These are phyloP conservation scores for Parastagonospora nodorum DNA, from an alignment of 2,329 filamentous ascomycete genomes.

Conservation along the genomic window DNA sequence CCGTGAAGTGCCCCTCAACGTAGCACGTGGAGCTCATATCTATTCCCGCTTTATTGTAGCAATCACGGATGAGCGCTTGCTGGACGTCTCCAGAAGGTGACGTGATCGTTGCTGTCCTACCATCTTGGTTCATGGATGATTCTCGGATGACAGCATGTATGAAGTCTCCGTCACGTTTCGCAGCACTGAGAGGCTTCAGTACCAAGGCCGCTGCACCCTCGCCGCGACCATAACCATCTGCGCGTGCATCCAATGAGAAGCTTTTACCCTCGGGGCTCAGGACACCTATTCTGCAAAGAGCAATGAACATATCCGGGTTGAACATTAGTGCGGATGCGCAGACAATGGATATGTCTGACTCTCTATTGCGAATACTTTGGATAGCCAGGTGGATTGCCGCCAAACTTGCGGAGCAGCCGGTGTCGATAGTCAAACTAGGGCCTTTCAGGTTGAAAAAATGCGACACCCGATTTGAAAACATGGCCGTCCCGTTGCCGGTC, in stretches of 20 bases:
- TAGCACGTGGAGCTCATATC: slow-evolving; percentile 35
- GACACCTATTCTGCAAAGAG: background rate
- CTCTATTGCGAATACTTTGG: slow-evolving; percentile 6
- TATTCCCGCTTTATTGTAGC: slow-evolving; percentile 45
- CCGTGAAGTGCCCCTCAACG: slow-evolving; percentile 27
- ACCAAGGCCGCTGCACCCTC: slow-evolving; percentile 45
- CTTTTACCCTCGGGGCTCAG: slow-evolving; percentile 10
- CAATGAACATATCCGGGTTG: background rate
- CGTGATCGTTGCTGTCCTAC: slow-evolving; percentile 52
- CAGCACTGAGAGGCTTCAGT: slow-evolving; percentile 61
- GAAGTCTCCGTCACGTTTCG: slow-evolving; percentile 60
- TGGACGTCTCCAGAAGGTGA: slow-evolving; percentile 46
- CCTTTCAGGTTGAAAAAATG: slow-evolving; percentile 45
- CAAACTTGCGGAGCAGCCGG: slow-evolving; percentile 42
- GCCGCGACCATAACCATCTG: slow-evolving; percentile 67
- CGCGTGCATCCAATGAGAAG: slow-evolving; percentile 37
- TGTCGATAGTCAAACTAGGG: slow-evolving; percentile 45
- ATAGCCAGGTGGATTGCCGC: slow-evolving; percentile 28
- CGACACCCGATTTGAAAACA: slow-evolving; percentile 43
- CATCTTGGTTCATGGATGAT: slow-evolving; percentile 54
- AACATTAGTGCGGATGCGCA: slow-evolving; percentile 8
- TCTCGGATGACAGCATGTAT: slow-evolving; percentile 50
- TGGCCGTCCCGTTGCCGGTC: slow-evolving; percentile 25
- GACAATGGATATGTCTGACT: slow-evolving; percentile 20
- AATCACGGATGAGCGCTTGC: slow-evolving; percentile 40